These are phyloP conservation scores for Fonsecaea nubica DNA, from an alignment of 2,329 filamentous ascomycete genomes.

Conservation along the genomic window DNA sequence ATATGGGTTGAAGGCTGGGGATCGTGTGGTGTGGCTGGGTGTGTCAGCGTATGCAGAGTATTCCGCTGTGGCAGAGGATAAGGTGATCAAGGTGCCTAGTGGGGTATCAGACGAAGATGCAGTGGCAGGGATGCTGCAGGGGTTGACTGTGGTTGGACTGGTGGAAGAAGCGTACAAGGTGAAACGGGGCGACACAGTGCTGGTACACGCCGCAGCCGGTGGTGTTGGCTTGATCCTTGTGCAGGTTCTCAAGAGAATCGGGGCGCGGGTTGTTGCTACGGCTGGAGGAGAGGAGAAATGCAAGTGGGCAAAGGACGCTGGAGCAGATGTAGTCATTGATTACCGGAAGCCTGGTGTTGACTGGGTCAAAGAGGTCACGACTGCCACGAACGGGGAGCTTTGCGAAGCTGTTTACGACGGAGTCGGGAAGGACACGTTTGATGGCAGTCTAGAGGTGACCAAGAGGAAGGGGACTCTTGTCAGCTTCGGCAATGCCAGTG, in stretches of 20 bases:
- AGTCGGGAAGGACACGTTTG: slow-evolving; percentile 83
- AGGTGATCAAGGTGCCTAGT: slow-evolving; percentile 68
- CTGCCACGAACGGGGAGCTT: no score
- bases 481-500: slow-evolving; percentile 81
- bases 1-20: slow-evolving; percentile 63
- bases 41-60: slow-evolving; percentile 65
- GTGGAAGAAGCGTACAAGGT: slow-evolving; percentile 75
- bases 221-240: slow-evolving; percentile 75
- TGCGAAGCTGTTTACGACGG: slow-evolving; percentile 67
- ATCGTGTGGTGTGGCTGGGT: slow-evolving; percentile 74
- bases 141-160: slow-evolving; percentile 80
- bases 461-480: slow-evolving; percentile 81
- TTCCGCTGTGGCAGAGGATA: slow-evolving; percentile 59
- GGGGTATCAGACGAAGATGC: slow-evolving; percentile 66
- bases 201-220: slow-evolving; percentile 85
- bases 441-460: slow-evolving; percentile 73
- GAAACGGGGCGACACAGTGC: slow-evolving; percentile 76
- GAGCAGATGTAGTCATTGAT: not conserved
- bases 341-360: slow-evolving; percentile 41
- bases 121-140: slow-evolving; percentile 76
- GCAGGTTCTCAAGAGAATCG: slow-evolving; percentile 74
- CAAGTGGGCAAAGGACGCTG: slow-evolving; percentile 67
- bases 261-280: slow-evolving; percentile 80
- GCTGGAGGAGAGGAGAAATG: slow-evolving; percentile 76
- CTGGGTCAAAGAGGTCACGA: no score